Evolutionary conservation across 495 filamentous ascomycete genomes (phyloP), one percentile per base, ranked within the genome.

Genomic region (Peziza echinospora): DNA sequence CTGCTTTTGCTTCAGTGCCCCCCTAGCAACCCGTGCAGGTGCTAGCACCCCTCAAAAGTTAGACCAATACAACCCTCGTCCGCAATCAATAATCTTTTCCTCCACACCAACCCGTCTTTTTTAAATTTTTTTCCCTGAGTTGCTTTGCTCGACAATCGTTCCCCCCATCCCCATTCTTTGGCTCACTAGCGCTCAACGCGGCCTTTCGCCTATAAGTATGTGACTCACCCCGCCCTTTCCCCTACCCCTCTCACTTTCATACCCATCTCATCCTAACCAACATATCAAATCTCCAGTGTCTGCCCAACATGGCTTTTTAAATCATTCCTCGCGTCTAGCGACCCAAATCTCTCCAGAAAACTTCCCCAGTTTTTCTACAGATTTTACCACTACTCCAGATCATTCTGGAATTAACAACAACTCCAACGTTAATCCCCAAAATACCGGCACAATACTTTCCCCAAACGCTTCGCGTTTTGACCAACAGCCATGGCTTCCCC

Each of bases 371-470:
- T 48, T 23, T 39, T 24, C 26, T 51, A 51, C 53, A 59, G 48
- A 51, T 53, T 59, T 59, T 48, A 42, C 52, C 56, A 58, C 56
- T 49, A 50, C 55, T 59, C 56, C 49, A 49, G 49, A 56, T 56
- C 58, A 53, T 47, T 59, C 56, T 59, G 56, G 54, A 46, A 49
- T 42, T 49, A 34, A 59, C 56, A 56, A 56, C 50, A 52, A 48
- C 52, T 37, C 30, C 48, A 49, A 59, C 48, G 24, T 46, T 40
- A 37, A 46, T 52, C 52, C 47, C 43, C 46, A 34, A 44, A 53
- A 51, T 45, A 51, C 47, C 54, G 56, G 46, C 53, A 59, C 56
- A 46, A 59, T 59, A 59, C 52, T 53, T 59, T 56, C 56, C 47
- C 52, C 56, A 52, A 56, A 55, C 55, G 56, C 49, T 57, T 42